A percentile compares a stretch with the other conserved stretches of the same genome.
Conservation (phyloP, 2,329 filamentous ascomycete species). For the Phialophora expanda region DNA sequence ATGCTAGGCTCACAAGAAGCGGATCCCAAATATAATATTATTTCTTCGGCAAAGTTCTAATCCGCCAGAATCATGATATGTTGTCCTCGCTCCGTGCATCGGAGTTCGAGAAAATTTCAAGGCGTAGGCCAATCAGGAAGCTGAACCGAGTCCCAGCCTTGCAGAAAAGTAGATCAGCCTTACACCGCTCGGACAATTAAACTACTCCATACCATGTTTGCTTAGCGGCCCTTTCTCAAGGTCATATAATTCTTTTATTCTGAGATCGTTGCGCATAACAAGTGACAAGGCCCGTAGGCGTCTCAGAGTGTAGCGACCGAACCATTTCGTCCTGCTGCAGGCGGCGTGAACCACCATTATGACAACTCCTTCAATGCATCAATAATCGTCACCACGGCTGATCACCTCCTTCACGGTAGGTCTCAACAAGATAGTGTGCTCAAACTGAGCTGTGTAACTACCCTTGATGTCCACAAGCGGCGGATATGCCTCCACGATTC, state of each 20-base stretch:
- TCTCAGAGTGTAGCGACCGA: background rate
- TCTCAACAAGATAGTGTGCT: slow-evolving; percentile 82
- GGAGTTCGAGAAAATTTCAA: slow-evolving; percentile 8
- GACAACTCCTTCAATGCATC: slow-evolving; percentile 40
- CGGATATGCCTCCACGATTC: slow-evolving; percentile 88
- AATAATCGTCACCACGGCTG: slow-evolving; percentile 85
- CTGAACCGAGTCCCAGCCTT: slow-evolving; percentile 10
- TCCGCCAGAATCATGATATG: background rate
- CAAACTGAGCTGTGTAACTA: slow-evolving; percentile 90
- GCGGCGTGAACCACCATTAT: no score
- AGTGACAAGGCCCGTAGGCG: background rate
- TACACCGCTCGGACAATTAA: background rate
- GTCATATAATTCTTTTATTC: background rate
- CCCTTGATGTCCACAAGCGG: slow-evolving; percentile 91
- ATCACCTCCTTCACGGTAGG: slow-evolving; percentile 86
- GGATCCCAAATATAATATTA: background rate
- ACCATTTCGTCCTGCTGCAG: background rate
- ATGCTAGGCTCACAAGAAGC: background rate
- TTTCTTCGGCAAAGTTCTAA: background rate
- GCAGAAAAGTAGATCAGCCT: background rate
- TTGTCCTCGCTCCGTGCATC: slow-evolving; percentile 4
- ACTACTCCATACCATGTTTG: background rate
- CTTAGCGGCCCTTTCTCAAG: background rate
- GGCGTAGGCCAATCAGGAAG: slow-evolving; percentile 4
- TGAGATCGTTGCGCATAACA: background rate